These are phyloP conservation scores for Serendipita indica DNA, from an alignment of 768 basidiomycete species.

Conservation along the genomic window DNA sequence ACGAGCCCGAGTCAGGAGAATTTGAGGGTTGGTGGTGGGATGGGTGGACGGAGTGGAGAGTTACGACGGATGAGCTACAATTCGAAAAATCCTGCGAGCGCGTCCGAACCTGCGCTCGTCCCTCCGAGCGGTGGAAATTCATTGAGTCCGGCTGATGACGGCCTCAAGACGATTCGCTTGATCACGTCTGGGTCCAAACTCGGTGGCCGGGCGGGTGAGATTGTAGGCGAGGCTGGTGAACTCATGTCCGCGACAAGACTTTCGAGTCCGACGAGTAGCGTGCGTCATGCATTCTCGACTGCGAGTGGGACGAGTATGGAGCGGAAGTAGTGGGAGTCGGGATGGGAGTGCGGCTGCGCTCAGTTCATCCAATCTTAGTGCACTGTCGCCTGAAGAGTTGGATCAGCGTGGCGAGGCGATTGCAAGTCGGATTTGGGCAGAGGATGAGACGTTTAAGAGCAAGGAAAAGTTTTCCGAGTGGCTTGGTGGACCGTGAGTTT, in stretches of 20 bases:
- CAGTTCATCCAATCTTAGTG: background rate
- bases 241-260: background rate
- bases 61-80: background rate
- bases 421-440: conserved; percentile 67
- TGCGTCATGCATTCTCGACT: background rate
- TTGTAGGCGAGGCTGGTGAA: background rate
- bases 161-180: background rate
- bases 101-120: background rate
- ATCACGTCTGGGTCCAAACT: background rate
- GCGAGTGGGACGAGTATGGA: background rate
- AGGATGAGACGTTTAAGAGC: conserved; percentile 69
- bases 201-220: background rate
- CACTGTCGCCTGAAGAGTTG: conserved; percentile 28
- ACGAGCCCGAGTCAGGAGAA: conserved; percentile 2
- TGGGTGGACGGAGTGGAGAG: background rate
- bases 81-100: background rate
- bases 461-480: conserved; percentile 94
- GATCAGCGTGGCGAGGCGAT: conserved; percentile 53
- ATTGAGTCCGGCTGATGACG: background rate
- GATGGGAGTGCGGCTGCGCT: conserved; percentile 4
- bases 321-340: conserved; percentile 8
- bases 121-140: background rate
- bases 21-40: background rate
- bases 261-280: conserved; percentile 4
- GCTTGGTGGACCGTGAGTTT: conserved; percentile 78